Base-by-base conservation (phyloP, 176 grass and related monocot species). In the Otatea glauca region DNA sequence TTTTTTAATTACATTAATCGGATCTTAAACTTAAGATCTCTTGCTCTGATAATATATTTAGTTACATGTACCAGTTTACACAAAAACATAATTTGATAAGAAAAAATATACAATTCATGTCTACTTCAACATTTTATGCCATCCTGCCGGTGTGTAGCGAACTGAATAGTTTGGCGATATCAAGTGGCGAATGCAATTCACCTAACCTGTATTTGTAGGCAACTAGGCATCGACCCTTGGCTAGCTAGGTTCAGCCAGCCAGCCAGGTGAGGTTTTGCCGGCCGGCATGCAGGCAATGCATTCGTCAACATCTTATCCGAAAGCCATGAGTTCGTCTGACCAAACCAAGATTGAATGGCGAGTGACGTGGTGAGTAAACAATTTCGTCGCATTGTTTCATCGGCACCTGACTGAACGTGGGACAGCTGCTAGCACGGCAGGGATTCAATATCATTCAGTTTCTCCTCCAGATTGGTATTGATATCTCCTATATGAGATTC, bases 221-320 rank as follows among this genome's bases (percentile, higher is more conserved):
- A 44, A n/a, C n/a, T n/a, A n/a, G n/a, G n/a, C n/a, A n/a, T 37
- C 44, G 13, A 55, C 29, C 17, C 47, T 21, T 37, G 29, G 16
- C 13, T 37, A 17, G 16, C 16, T 1, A 55, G 16, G 1, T 42
- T n/a, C 78, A 29, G 78, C 43, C 63, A 68, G 25, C n/a, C n/a
- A n/a, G n/a, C n/a, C n/a, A n/a, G n/a, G 78, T 51, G 47, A 67
- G 39, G 3, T 23, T 27, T 44, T 42, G 11, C 55, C 9, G 32
- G 43, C 67, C 16, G 47, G 14, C 60, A 41, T 18, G n/a, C n/a
- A n/a, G n/a, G n/a, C n/a, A n/a, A n/a, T n/a, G n/a, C n/a, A n/a
- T n/a, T 70, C 74, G 54, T 86, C 65, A 62, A 39, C 78, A 47
- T 68, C 83, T 68, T 68, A 76, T 76, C 82, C 49, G 24, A 17